Conservation (phyloP, 1,284 basidiomycete genomes). For the Peniophora sp. region DNA sequence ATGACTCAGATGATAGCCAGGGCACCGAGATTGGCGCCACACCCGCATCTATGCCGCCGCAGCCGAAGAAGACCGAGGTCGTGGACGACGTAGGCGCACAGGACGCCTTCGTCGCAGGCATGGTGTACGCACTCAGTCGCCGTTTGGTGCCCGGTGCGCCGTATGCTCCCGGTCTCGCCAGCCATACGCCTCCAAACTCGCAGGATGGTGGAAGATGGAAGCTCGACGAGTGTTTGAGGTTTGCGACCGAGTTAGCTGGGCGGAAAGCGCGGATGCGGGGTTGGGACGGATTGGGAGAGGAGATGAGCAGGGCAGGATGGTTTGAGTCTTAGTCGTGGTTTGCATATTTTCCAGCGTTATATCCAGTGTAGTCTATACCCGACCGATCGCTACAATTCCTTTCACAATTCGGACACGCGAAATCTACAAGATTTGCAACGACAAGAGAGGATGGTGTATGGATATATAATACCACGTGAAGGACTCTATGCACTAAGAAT, state of each 20-base stretch:
- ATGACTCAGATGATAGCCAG: conserved; percentile 42
- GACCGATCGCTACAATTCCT: too few species aligned
- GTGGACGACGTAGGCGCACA: conserved; percentile 69
- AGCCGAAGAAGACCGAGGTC: conserved; percentile 17
- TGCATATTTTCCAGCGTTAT: too few species aligned
- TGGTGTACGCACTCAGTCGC: conserved; percentile 69
- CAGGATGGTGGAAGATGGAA: conserved; percentile 45
- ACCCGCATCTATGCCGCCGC: background rate
- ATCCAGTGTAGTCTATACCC: too few species aligned
- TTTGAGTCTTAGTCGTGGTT: conserved; percentile 29
- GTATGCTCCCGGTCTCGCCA: conserved; percentile 51
- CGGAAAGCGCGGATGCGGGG: conserved; percentile 51
- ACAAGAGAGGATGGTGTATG: too few species aligned
- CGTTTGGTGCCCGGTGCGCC: conserved; percentile 60
- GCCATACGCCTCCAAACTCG: conserved; percentile 12
- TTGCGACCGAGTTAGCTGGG: conserved; percentile 71
- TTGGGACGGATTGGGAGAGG: conserved; percentile 63
- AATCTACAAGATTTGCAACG: too few species aligned
- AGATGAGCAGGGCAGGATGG: conserved; percentile 67
- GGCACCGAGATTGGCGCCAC: conserved; percentile 38
- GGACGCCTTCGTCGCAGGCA: conserved; percentile 73
- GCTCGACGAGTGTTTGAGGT: conserved; percentile 72
- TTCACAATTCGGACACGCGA: too few species aligned
- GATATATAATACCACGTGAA: too few species aligned
- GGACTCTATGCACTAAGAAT: too few species aligned